phyloP scores from a whole-genome alignment of 768 basidiomycete genomes.

The Auricularia sp. region DNA sequence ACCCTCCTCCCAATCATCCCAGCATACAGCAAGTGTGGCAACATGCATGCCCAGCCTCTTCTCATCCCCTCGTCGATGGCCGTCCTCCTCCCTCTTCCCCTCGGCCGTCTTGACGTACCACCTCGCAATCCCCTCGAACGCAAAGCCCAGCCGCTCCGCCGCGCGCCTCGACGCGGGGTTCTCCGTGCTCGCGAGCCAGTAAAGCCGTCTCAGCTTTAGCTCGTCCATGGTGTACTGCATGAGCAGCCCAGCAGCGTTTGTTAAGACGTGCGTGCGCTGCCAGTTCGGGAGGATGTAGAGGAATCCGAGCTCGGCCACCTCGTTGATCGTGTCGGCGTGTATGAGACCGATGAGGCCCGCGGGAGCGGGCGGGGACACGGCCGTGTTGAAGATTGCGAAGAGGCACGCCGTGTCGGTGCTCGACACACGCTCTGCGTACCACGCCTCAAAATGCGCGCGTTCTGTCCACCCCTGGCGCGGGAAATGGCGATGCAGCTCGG shows the following conservation, averaged over 20 bases:
- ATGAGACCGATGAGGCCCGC: constrained; percentile 40
- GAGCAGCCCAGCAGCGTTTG: constrained; percentile 31
- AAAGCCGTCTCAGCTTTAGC: constrained; percentile 48
- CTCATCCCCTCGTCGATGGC: constrained; percentile 20
- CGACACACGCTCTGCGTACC: neutral
- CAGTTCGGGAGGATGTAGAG: constrained; percentile 46
- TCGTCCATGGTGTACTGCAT: constrained; percentile 21
- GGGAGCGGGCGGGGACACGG: constrained; percentile 9
- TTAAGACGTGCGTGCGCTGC: constrained; percentile 54
- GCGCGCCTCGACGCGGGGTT: constrained; percentile 40
- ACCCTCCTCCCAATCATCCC: constrained; percentile 47
- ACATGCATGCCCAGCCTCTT: constrained; percentile 30
- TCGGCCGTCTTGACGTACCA: constrained; percentile 43
- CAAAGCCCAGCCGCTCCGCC: constrained; percentile 54
- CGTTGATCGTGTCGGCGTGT: constrained; percentile 30
- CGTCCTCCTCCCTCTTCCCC: constrained; percentile 23
- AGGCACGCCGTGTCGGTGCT: constrained; percentile 19
- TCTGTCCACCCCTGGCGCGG: constrained; percentile 31
- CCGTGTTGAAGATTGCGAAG: constrained; percentile 47
- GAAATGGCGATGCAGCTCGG: constrained; percentile 36
- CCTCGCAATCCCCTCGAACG: constrained; percentile 37
- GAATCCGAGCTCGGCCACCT: constrained; percentile 46
- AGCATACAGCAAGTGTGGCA: constrained; percentile 39
- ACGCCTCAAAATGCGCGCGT: constrained; percentile 1
- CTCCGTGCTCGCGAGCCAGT: constrained; percentile 44